A percentile compares a stretch with the other conserved stretches of the same genome.
Evolutionary conservation across 176 grass and related monocot species (phyloP).

Genomic region (Rhynchospora tenuis): DNA sequence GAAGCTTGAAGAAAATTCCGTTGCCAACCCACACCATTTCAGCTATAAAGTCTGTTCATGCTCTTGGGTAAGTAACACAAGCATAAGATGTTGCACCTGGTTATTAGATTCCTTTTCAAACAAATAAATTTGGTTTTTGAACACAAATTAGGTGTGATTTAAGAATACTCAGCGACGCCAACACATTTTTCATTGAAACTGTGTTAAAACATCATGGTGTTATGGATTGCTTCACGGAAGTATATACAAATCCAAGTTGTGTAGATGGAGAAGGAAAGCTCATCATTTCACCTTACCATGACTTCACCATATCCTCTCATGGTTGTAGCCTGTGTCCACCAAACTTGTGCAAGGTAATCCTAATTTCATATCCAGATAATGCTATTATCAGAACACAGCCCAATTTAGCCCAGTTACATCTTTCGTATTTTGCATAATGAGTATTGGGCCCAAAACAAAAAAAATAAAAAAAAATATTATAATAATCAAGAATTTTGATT

Average conservation of each 20-base stretch:
- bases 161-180: conserved; percentile 40
- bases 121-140: neutral
- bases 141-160: conserved; percentile 30
- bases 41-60: conserved; percentile 33
- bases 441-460: too few species aligned
- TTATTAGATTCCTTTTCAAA: neutral
- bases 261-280: conserved; percentile 27
- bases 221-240: conserved; percentile 27
- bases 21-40: conserved; percentile 18
- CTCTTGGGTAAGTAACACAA: conserved; percentile 27
- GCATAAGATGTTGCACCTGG: neutral
- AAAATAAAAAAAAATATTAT: too few species aligned
- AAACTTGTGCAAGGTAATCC: conserved; percentile 39
- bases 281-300: conserved; percentile 27
- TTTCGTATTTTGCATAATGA: too few species aligned
- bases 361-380: neutral
- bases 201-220: conserved; percentile 31
- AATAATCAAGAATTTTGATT: too few species aligned
- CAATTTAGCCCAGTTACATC: neutral
- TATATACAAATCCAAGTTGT: conserved; percentile 32
- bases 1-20: conserved; percentile 30
- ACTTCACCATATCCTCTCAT: conserved; percentile 23
- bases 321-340: conserved; percentile 36
- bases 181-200: conserved; percentile 35
- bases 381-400: too few species aligned